phyloP scores from a whole-genome alignment of 2,329 filamentous ascomycete species.

The Verticillium isaacii region DNA sequence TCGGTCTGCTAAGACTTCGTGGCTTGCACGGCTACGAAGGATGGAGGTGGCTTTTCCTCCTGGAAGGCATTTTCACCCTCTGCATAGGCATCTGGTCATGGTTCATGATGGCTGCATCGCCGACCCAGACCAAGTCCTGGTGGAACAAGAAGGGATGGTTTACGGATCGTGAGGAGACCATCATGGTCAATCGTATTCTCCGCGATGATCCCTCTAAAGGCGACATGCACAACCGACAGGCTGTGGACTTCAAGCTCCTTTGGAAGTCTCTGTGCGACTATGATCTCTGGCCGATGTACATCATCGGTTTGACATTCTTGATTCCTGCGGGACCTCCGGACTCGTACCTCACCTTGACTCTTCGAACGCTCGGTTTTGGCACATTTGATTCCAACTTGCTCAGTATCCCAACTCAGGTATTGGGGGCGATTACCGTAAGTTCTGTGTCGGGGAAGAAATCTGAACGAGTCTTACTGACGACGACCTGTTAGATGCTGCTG shows the following conservation, averaged over 20 bases:
- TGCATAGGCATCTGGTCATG: slow-evolving; percentile 15
- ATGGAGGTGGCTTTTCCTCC: slow-evolving; percentile 43
- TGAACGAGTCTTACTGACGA: background rate
- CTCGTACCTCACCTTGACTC: slow-evolving; percentile 48
- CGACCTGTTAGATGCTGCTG: slow-evolving; percentile 28
- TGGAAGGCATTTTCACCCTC: slow-evolving; percentile 34
- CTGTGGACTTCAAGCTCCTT: slow-evolving; percentile 40
- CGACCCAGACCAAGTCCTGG: slow-evolving; percentile 30
- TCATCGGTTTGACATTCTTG: slow-evolving; percentile 40
- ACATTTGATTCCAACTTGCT: slow-evolving; percentile 47
- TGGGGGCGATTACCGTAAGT: background rate
- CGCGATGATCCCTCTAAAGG: slow-evolving; percentile 54
- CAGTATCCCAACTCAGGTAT: slow-evolving; percentile 42
- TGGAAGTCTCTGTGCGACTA: slow-evolving; percentile 48
- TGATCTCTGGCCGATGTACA: slow-evolving; percentile 53
- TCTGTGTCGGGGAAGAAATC: background rate
- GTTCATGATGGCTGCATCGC: slow-evolving; percentile 21
- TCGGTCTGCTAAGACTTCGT: slow-evolving; percentile 26
- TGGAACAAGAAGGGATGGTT: slow-evolving; percentile 44
- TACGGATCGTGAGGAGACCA: slow-evolving; percentile 46
- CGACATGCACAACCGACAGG: slow-evolving; percentile 54
- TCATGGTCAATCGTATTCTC: slow-evolving; percentile 52
- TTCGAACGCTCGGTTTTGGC: slow-evolving; percentile 44
- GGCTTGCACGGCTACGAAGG: slow-evolving; percentile 24
- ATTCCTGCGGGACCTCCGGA: slow-evolving; percentile 41